Percentiles rank a stretch among this genome's conserved stretches.
Evolutionary conservation across 192 early-diverging fungal species (phyloP).

Genomic region (Cladochytrium replicatum): DNA sequence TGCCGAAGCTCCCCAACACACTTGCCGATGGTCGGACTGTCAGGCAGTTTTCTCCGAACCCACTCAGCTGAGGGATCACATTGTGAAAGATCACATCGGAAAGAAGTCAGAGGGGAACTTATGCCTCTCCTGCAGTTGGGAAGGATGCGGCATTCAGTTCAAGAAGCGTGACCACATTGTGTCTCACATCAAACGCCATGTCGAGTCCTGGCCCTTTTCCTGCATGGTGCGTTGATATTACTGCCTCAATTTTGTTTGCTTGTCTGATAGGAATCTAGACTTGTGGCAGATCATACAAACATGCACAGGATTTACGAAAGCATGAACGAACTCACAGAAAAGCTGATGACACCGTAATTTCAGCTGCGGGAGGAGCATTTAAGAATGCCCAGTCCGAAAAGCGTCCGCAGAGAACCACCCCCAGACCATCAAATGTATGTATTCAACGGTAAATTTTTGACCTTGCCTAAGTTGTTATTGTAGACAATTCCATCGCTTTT

Average conservation of each 20-base stretch:
- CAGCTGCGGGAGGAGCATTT: background rate
- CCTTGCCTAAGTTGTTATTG: background rate
- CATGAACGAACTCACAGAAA: background rate
- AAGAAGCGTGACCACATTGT: background rate
- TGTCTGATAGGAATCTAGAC: no score
- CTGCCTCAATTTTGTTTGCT: background rate
- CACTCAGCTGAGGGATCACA: background rate
- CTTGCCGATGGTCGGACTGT: slow-evolving; percentile 19
- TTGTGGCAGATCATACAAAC: background rate
- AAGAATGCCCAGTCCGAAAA: background rate
- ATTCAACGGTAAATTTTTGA: background rate
- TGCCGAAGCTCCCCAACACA: no score
- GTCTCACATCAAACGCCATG: background rate
- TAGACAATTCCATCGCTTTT: background rate
- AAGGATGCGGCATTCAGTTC: background rate
- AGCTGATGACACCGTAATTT: no score
- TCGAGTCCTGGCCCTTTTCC: background rate
- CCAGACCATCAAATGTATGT: no score
- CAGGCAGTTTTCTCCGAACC: slow-evolving; percentile 50
- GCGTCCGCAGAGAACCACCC: background rate
- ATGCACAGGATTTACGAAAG: background rate
- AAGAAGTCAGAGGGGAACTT: background rate
- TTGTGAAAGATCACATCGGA: background rate
- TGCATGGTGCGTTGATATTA: no score
- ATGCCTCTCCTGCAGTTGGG: background rate